Base-by-base conservation (phyloP, 1,139 yeast species). In the Taiozyma sp. region DNA sequence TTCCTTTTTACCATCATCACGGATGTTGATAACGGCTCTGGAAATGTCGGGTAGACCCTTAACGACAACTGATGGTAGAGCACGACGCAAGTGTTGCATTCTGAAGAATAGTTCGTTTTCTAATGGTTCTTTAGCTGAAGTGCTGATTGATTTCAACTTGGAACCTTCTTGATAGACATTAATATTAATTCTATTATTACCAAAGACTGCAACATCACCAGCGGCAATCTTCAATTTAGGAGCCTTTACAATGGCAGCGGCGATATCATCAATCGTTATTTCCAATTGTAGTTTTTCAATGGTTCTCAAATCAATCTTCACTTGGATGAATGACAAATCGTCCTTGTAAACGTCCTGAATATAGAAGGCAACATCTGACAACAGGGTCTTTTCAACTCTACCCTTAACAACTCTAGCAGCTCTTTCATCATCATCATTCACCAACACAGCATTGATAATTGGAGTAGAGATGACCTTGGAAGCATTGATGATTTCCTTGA, bases 381-480 rank as follows among this genome's bases (percentile, higher is more conserved):
- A 72, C 52, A 85, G 71, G 0, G 99, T 95, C 73, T 93, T 95
- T 67, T 95, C 99, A 51, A 95, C 81, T 67, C 99, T 81, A 48
- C 99, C 99, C 71, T 95, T 95, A 42, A 95, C 99, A 59, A 95
- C 97, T 69, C 99, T 83, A 0, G 99, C 99, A 30, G 98, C 97
- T 65, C 96, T 86, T 71, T 91, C 98, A 67, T 95, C 99, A 19
- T 84, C 83, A 60, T 88, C 95, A 63, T 95, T 93, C 14, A 93
- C 98, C 60, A 95, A 75, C 10, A 87, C 91, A 8, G 98, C 95
- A 59, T 93, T 91, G 65, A 95, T 93, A 65, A 95, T 95, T 1
- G 99, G 99, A 2, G 99, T 95, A 6, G 97, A 88, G 61, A 95
- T 95, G 16, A 83, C 81, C 68, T 95, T 95, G 21, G 97, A 88